Conservation (phyloP, 495 filamentous ascomycete species). For the Neurospora sp. region DNA sequence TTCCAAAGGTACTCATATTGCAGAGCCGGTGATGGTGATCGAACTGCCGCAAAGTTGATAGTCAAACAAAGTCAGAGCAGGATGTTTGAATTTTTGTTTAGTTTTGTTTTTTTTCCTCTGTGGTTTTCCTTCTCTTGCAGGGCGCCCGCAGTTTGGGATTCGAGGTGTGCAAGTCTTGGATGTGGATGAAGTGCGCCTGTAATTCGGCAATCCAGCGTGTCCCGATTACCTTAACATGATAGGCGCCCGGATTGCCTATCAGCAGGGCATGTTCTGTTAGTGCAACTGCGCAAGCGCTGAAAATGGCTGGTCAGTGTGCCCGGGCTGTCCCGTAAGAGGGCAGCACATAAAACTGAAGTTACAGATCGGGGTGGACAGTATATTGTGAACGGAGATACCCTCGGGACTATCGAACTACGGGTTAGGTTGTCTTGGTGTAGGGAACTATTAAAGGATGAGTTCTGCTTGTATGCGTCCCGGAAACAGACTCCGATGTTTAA, state of each 20-base stretch:
- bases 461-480: background rate
- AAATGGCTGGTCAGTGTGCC: background rate
- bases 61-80: background rate
- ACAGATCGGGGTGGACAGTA: background rate
- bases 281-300: background rate
- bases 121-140: background rate
- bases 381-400: background rate
- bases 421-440: background rate
- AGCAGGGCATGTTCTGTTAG: background rate
- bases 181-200: background rate
- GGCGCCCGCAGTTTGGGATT: background rate
- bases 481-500: background rate
- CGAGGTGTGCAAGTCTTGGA: background rate
- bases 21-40: background rate
- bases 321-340: background rate
- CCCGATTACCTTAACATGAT: background rate
- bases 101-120: background rate
- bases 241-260: background rate
- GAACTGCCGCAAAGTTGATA: background rate
- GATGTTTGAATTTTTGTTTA: background rate
- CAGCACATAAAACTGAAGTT: background rate
- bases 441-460: background rate
- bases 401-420: background rate
- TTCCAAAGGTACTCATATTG: constrained; percentile 58
- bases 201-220: background rate